These are phyloP conservation scores for Blastobotrys attinorum DNA, from an alignment of 805 yeast species.

Conservation along the genomic window DNA sequence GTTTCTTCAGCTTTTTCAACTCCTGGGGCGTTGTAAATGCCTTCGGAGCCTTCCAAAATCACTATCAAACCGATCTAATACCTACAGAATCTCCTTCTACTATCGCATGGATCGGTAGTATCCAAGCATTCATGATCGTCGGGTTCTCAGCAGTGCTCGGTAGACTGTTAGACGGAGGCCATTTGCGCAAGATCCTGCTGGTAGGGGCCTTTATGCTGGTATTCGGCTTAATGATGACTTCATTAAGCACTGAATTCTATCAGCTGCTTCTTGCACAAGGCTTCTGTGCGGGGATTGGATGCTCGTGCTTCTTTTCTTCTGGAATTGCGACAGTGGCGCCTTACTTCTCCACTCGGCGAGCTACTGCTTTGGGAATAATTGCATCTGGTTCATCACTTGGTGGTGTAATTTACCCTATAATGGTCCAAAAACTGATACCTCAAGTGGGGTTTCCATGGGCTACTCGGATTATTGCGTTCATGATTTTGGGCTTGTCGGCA, in stretches of 20 bases:
- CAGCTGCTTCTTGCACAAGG: constrained; percentile 50
- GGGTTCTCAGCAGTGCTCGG: constrained; percentile 23
- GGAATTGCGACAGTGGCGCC: constrained; percentile 38
- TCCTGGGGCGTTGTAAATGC: constrained; percentile 19
- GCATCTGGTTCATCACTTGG: constrained; percentile 47
- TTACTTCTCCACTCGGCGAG: constrained; percentile 38
- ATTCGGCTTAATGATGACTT: constrained; percentile 27
- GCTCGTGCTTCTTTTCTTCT: constrained; percentile 36
- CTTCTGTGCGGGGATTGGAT: constrained; percentile 39
- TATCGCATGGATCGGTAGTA: constrained; percentile 30
- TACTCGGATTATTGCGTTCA: constrained; percentile 37
- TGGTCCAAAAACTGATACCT: constrained; percentile 36
- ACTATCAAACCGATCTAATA: constrained; percentile 21
- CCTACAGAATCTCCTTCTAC: constrained; percentile 24
- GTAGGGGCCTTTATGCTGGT: constrained; percentile 22
- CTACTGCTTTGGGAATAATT: constrained; percentile 37
- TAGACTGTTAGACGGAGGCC: constrained; percentile 25
- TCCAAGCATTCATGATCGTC: constrained; percentile 25
- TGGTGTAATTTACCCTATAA: constrained; percentile 40
- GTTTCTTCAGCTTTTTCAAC: constrained; percentile 14
- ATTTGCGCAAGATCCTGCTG: constrained; percentile 14
- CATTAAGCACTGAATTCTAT: constrained; percentile 33
- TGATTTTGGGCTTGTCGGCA: constrained; percentile 26
- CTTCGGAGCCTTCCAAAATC: constrained; percentile 25
- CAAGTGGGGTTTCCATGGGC: constrained; percentile 45